phyloP scores from a whole-genome alignment of 768 basidiomycete genomes.

The Leucosporidium yakuticum region DNA sequence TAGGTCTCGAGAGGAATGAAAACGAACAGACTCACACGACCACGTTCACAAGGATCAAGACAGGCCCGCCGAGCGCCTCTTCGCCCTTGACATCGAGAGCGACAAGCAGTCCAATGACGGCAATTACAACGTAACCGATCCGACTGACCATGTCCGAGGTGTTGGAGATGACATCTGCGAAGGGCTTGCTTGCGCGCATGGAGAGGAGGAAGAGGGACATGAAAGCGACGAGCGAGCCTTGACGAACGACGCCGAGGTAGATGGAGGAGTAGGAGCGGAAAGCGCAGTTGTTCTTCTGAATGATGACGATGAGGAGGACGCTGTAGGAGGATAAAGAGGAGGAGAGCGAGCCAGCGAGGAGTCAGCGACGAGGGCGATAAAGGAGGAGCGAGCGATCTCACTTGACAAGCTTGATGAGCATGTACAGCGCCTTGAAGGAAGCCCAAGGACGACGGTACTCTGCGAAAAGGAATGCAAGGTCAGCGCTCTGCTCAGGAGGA shows the following conservation, averaged over 20 bases:
- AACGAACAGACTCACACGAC: slow-evolving; percentile 50
- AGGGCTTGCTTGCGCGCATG: slow-evolving; percentile 15
- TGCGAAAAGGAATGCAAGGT: slow-evolving; percentile 36
- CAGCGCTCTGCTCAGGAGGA: too few species aligned
- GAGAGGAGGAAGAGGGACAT: slow-evolving; percentile 56
- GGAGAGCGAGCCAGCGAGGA: too few species aligned
- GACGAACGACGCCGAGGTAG: slow-evolving; percentile 55
- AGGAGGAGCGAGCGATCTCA: not conserved
- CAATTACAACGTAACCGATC: slow-evolving; percentile 62
- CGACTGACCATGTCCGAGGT: slow-evolving; percentile 56
- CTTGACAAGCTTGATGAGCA: not conserved
- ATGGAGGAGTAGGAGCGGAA: slow-evolving; percentile 56
- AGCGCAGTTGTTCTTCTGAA: slow-evolving; percentile 64
- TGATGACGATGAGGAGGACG: slow-evolving; percentile 59
- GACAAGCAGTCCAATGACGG: slow-evolving; percentile 59
- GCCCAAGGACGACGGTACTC: slow-evolving; percentile 67
- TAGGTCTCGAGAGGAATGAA: too few species aligned
- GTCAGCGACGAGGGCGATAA: not conserved
- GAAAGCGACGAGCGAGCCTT: slow-evolving; percentile 55
- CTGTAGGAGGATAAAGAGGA: slow-evolving; percentile 45
- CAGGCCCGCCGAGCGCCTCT: slow-evolving; percentile 55
- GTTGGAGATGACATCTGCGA: slow-evolving; percentile 30
- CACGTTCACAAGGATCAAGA: slow-evolving; percentile 56
- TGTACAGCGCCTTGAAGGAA: slow-evolving; percentile 42
- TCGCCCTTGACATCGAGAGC: slow-evolving; percentile 55